phyloP scores from a whole-genome alignment of 352 stramenopile species.

The Phytopythium helicoides region DNA sequence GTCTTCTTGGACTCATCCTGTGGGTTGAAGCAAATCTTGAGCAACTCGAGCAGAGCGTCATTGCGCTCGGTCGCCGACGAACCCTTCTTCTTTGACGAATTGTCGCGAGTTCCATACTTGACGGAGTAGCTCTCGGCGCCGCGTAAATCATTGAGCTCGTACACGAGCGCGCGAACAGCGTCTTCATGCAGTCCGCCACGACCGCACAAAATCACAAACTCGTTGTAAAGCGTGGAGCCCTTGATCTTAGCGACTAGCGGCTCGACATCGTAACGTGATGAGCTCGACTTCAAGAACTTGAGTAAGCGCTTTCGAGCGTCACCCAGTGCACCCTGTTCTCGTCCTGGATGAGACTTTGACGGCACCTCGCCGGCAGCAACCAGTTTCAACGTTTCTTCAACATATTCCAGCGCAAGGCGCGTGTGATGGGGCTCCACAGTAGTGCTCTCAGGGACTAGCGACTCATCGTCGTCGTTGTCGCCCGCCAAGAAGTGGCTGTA shows the following conservation, averaged over 20 bases:
- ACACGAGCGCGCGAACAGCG: slow-evolving; percentile 68
- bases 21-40: slow-evolving; percentile 81
- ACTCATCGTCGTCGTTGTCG: slow-evolving; percentile 59
- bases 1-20: slow-evolving; percentile 77
- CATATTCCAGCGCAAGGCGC: slow-evolving; percentile 80
- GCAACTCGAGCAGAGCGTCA: slow-evolving; percentile 65
- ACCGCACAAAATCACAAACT: slow-evolving; percentile 84
- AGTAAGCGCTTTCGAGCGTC: slow-evolving; percentile 77
- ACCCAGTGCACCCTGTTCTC: slow-evolving; percentile 66
- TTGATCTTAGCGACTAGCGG: slow-evolving; percentile 79
- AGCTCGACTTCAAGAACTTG: slow-evolving; percentile 75
- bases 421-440: slow-evolving; percentile 79
- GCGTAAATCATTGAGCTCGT: slow-evolving; percentile 78
- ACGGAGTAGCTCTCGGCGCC: slow-evolving; percentile 80
- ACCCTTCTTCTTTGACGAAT: slow-evolving; percentile 33
- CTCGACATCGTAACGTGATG: slow-evolving; percentile 74
- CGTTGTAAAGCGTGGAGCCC: slow-evolving; percentile 70
- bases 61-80: slow-evolving; percentile 46
- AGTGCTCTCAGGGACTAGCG: slow-evolving; percentile 21
- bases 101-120: slow-evolving; percentile 60
- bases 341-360: slow-evolving; percentile 81
- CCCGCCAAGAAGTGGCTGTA: slow-evolving; percentile 80
- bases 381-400: slow-evolving; percentile 80
- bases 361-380: slow-evolving; percentile 64
- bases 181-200: slow-evolving; percentile 79